Conservation (phyloP, 139 green algal genomes). For the Nannochloris sp. region DNA sequence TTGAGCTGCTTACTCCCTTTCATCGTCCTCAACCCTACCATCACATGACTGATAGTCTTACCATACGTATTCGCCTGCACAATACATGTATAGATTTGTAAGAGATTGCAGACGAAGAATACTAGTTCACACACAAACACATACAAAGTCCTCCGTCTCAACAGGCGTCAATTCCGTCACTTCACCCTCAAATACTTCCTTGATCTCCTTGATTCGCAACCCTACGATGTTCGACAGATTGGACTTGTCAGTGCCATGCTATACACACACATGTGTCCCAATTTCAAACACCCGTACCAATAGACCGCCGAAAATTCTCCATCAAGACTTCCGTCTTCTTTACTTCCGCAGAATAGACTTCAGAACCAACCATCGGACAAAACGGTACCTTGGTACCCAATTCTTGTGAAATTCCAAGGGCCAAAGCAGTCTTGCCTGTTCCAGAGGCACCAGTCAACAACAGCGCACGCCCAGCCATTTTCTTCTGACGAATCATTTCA, state of each 20-base stretch:
- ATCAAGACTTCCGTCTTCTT: constrained; percentile 99
- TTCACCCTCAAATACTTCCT: constrained; percentile 99
- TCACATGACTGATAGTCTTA: constrained; percentile 81
- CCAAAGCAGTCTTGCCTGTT: constrained; percentile 96
- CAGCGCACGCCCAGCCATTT: constrained; percentile 94
- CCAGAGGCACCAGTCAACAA: constrained; percentile 91
- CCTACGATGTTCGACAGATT: constrained; percentile 39
- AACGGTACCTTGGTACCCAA: constrained; percentile 89
- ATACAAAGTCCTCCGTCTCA: constrained; percentile 58
- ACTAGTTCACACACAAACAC: background rate
- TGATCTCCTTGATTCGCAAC: constrained; percentile 98
- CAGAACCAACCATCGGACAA: constrained; percentile 97
- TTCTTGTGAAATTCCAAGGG: constrained; percentile 92
- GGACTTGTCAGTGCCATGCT: background rate
- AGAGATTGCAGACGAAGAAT: background rate
- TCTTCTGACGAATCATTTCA: constrained; percentile 96
- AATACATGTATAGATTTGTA: constrained; percentile 3
- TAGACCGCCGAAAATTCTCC: constrained; percentile 96
- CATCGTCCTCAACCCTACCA: constrained; percentile 91
- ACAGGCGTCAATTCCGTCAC: constrained; percentile 94
- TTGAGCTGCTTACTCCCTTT: constrained; percentile 97
- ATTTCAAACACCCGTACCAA: constrained; percentile 50
- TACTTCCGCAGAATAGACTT: constrained; percentile 97
- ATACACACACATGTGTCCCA: background rate
- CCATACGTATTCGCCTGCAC: constrained; percentile 60